Evolutionary conservation across 73 alveolate genomes (phyloP).

Genomic region (Stentor coeruleus): DNA sequence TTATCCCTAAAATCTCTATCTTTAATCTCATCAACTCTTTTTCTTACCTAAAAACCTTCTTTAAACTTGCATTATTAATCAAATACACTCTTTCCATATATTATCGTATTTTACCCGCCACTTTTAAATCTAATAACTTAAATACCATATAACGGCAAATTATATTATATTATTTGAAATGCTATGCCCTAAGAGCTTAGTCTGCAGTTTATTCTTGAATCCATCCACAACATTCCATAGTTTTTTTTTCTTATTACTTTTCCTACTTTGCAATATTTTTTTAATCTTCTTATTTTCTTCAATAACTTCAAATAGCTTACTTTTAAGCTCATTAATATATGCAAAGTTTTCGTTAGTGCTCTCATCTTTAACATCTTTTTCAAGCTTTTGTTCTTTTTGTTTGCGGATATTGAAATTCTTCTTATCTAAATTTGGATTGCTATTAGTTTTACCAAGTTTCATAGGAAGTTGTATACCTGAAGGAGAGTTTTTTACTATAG

Average conservation of each 20-base stretch:
- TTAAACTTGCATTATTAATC: no score
- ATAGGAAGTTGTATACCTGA: background rate
- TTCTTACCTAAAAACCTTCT: no score
- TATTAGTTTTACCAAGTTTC: background rate
- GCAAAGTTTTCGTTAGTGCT: background rate
- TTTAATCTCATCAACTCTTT: no score
- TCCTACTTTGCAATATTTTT: background rate
- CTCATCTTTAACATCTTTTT: background rate
- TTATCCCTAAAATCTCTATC: no score
- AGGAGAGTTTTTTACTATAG: background rate
- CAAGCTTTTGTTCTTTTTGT: no score
- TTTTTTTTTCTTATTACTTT: no score
- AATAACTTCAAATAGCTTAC: background rate
- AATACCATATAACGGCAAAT: no score
- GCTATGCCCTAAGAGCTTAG: no score
- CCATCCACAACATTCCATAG: background rate
- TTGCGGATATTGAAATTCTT: background rate
- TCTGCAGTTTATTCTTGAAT: background rate
- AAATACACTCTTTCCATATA: no score
- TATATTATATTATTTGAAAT: no score
- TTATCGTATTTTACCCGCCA: no score
- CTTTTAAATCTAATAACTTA: no score
- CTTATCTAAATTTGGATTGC: background rate
- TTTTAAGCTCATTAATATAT: background rate
- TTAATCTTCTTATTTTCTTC: background rate